A percentile compares a stretch with the other conserved stretches of the same genome.
These are phyloP conservation scores for Agrocybe pediades DNA, from an alignment of 768 basidiomycete species.

Conservation along the genomic window DNA sequence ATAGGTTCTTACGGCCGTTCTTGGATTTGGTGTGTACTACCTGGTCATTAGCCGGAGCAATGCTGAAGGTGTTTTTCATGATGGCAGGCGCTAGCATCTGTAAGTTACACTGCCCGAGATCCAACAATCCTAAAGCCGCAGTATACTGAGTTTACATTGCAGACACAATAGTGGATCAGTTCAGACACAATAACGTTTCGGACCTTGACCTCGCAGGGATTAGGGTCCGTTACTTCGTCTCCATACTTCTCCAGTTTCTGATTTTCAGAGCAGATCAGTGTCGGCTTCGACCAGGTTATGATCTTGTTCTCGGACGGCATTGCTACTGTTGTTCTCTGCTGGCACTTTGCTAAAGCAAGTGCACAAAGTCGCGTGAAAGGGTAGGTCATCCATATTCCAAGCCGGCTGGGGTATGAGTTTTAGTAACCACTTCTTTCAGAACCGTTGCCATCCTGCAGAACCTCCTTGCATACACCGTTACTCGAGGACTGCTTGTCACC, in stretches of 20 bases:
- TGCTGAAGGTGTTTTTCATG: neutral
- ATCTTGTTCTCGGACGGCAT: neutral
- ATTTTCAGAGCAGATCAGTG: neutral
- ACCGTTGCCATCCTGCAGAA: neutral
- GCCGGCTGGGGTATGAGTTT: neutral
- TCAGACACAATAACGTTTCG: neutral
- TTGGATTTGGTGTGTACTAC: neutral
- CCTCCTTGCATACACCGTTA: slow-evolving; percentile 1
- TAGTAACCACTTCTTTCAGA: neutral
- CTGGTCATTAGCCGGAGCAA: neutral
- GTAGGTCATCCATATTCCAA: neutral
- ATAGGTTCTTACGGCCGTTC: neutral
- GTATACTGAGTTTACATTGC: neutral
- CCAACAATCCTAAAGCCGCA: too few species aligned
- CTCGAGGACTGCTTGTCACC: neutral
- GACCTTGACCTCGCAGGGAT: neutral
- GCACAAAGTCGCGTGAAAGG: neutral
- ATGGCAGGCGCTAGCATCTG: neutral
- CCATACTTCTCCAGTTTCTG: neutral
- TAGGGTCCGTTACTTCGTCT: neutral
- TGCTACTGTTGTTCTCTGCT: neutral
- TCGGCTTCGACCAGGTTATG: neutral
- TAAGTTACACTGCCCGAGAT: neutral
- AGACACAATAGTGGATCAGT: neutral
- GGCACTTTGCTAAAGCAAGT: neutral